Evolutionary conservation across 495 filamentous ascomycete genomes (phyloP).

Genomic region (Penicillium taxi): DNA sequence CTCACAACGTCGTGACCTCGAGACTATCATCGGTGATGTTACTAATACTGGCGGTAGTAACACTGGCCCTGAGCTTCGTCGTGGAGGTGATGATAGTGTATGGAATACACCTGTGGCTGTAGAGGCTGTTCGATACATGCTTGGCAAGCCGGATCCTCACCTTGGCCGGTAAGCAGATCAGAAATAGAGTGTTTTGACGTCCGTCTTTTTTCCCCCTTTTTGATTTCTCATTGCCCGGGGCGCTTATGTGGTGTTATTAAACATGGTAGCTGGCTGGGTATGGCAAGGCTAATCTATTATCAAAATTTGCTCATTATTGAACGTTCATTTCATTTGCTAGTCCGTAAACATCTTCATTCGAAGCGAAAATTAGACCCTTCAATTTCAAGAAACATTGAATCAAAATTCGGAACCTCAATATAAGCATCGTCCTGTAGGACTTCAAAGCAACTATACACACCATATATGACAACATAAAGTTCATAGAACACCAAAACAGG

Average conservation of each 20-base stretch:
- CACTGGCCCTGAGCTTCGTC: slow-evolving; percentile 50
- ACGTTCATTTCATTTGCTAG: too few species aligned
- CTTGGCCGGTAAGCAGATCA: slow-evolving; percentile 17
- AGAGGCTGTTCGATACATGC: slow-evolving; percentile 43
- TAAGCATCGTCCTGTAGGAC: too few species aligned
- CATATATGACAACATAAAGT: too few species aligned
- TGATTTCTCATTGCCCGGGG: slow-evolving; percentile 17
- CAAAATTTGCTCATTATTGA: slow-evolving; percentile 30
- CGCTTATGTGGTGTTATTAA: slow-evolving; percentile 37
- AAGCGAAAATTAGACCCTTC: too few species aligned
- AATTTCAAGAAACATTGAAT: too few species aligned
- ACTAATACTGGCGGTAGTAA: slow-evolving; percentile 55
- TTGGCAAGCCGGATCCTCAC: slow-evolving; percentile 37
- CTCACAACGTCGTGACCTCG: slow-evolving; percentile 82
- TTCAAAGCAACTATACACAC: too few species aligned
- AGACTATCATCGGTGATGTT: slow-evolving; percentile 79
- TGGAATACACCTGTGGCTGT: slow-evolving; percentile 45
- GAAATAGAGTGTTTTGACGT: slow-evolving; percentile 3
- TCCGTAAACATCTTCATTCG: too few species aligned
- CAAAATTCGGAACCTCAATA: too few species aligned
- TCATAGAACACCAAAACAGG: too few species aligned
- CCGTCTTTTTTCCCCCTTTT: slow-evolving; percentile 9
- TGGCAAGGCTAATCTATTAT: slow-evolving; percentile 15
- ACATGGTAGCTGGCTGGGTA: slow-evolving; percentile 17
- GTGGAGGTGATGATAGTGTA: slow-evolving; percentile 46